These are phyloP conservation scores for Kodamaea neixiangensis DNA, from an alignment of 805 yeast genomes.

Conservation along the genomic window DNA sequence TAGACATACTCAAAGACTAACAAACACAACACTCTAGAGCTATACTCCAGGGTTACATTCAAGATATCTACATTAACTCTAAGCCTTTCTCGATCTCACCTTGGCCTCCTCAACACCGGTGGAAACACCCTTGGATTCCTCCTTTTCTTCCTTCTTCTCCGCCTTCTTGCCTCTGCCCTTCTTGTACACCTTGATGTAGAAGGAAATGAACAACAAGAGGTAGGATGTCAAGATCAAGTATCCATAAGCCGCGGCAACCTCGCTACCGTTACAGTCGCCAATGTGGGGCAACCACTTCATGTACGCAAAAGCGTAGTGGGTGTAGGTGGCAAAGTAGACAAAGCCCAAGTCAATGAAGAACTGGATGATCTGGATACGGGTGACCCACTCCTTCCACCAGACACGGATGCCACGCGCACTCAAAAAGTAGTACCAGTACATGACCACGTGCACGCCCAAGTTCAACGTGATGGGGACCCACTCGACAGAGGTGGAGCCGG, in stretches of 20 bases:
- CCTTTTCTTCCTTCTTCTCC: conserved; percentile 20
- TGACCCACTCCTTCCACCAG: conserved; percentile 99
- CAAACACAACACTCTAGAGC: too few relatives aligned
- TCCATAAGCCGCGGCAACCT: conserved; percentile 90
- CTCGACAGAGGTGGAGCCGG: conserved; percentile 86
- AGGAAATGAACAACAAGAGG: conserved; percentile 85
- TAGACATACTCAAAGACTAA: too few relatives aligned
- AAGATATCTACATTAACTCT: too few relatives aligned
- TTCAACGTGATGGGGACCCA: conserved; percentile 94
- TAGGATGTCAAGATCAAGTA: conserved; percentile 85
- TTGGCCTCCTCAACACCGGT: conserved; percentile 18
- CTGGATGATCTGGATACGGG: conserved; percentile 92
- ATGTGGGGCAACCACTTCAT: conserved; percentile 64
- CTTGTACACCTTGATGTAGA: conserved; percentile 86
- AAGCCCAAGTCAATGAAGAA: conserved; percentile 85
- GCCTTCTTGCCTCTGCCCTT: conserved; percentile 33
- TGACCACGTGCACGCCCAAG: conserved; percentile 89
- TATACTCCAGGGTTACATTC: too few relatives aligned
- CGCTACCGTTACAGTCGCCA: conserved; percentile 88
- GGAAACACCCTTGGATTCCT: conserved; percentile 14
- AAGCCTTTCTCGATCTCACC: conserved; percentile 39
- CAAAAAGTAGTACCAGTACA: conserved; percentile 97
- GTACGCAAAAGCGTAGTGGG: conserved; percentile 78
- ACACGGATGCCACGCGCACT: conserved; percentile 91
- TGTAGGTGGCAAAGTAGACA: conserved; percentile 92